A percentile compares a stretch with the other conserved stretches of the same genome.
These are phyloP conservation scores for Spizellomyces sp. DNA, from an alignment of 192 early-diverging fungal genomes.

Conservation along the genomic window DNA sequence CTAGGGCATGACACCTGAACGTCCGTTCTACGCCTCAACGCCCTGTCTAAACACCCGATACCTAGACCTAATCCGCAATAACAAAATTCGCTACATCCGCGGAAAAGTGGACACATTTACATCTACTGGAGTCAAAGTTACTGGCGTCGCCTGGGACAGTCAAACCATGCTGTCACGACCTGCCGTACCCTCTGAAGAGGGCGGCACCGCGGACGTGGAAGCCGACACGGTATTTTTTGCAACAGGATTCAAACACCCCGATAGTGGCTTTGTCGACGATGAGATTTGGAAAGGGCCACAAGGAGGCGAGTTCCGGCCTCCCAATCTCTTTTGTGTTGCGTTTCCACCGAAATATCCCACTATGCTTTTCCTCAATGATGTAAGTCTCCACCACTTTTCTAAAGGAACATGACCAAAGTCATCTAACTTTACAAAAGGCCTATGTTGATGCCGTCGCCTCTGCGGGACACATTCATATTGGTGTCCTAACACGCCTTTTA, in stretches of 20 bases:
- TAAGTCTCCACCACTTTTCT: background rate
- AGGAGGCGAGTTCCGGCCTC: conserved; percentile 18
- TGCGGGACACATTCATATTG: conserved; percentile 27
- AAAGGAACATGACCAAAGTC: background rate
- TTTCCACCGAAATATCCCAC: conserved; percentile 20
- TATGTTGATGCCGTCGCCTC: conserved; percentile 27
- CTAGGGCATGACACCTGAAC: conserved; percentile 14
- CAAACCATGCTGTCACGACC: background rate
- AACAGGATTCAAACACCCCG: conserved; percentile 24
- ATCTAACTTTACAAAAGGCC: background rate
- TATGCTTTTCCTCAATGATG: conserved; percentile 26
- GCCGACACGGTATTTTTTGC: conserved; percentile 17
- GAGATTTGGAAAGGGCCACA: conserved; percentile 1
- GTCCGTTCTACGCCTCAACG: conserved; percentile 26
- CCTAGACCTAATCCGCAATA: conserved; percentile 18
- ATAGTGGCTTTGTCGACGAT: background rate
- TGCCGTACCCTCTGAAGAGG: background rate
- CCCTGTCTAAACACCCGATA: conserved; percentile 28
- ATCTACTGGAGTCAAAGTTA: conserved; percentile 1
- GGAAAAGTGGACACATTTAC: conserved; percentile 8
- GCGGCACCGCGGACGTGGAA: background rate
- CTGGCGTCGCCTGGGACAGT: conserved; percentile 19
- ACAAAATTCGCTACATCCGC: conserved; percentile 29
- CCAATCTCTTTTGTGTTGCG: conserved; percentile 21
- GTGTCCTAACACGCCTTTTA: conserved; percentile 21